Percentiles rank a stretch among this genome's conserved stretches.
Evolutionary conservation across 2,329 filamentous ascomycete species (phyloP).

Genomic region (Macrophomina pseudophaseolina): DNA sequence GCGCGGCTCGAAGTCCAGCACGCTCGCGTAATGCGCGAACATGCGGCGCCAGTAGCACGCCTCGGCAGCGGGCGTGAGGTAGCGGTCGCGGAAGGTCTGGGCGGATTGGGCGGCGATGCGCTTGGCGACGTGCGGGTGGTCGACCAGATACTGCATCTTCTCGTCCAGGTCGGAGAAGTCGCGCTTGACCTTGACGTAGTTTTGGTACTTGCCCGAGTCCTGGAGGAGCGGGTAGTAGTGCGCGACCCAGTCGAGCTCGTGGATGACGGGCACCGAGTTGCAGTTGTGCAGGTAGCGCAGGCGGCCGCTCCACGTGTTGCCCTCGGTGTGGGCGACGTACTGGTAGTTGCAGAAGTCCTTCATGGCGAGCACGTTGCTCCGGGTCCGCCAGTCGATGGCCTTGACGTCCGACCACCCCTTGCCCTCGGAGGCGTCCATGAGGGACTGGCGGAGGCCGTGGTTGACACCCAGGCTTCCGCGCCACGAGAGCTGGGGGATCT

Average conservation of each 20-base stretch:
- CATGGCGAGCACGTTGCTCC: constrained; percentile 30
- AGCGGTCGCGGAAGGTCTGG: constrained; percentile 56
- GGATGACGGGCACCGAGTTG: constrained; percentile 55
- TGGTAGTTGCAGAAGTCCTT: constrained; percentile 34
- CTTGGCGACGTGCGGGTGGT: constrained; percentile 51
- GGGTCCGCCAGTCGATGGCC: constrained; percentile 29
- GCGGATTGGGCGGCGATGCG: constrained; percentile 57
- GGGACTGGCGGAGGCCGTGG: constrained; percentile 31
- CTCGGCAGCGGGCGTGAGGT: constrained; percentile 60
- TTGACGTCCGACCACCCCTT: constrained; percentile 39
- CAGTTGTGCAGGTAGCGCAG: constrained; percentile 43
- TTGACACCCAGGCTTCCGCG: constrained; percentile 38
- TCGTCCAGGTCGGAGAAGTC: constrained; percentile 50
- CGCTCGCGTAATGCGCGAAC: constrained; percentile 33
- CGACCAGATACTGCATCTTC: constrained; percentile 48
- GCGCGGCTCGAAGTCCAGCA: constrained; percentile 15
- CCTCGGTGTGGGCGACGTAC: constrained; percentile 32
- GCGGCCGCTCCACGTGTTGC: constrained; percentile 40
- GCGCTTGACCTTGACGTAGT: constrained; percentile 54
- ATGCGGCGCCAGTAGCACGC: constrained; percentile 61
- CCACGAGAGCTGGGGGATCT: constrained; percentile 38
- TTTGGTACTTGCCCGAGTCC: constrained; percentile 37
- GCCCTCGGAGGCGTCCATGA: constrained; percentile 33
- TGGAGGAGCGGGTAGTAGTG: constrained; percentile 56
- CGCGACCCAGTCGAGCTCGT: constrained; percentile 55